Evolutionary conservation across 108 stramenopile species (phyloP), one percentile per base, ranked within the genome.

Genomic region (Skeletonema grethae): DNA sequence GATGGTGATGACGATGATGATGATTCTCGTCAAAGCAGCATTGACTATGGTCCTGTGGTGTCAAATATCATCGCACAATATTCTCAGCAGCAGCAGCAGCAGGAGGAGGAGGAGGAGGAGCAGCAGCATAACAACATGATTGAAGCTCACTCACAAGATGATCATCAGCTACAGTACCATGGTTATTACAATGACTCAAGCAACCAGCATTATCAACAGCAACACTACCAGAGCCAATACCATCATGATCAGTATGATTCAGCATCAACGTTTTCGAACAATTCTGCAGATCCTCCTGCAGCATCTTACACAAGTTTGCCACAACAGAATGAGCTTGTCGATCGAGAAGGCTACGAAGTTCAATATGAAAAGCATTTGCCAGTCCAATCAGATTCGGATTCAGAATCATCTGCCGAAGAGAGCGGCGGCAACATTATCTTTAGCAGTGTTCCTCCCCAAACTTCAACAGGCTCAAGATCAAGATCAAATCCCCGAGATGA

Each of bases 271-370:
- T 35, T 15, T 18, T 35, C 60, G 30, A 59, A 34, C 34, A 60
- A 67, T 38, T 80, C 79, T n/a, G 58, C 67, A 32, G 79, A 80
- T 36, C 79, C 79, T 61, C 79, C 79, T 45, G 79, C 79, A 28
- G 72, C 79, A 28, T 80, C 79, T 18, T 80, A 80, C 48, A 41
- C 39, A 61, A 46, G 68, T 46, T 53, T 80, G 8, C 56, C 79
- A 30, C 38, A 29, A 28, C 22, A 55, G 15, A 64, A 68, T 36
- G 53, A 69, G 32, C 13, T 53, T 16, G 31, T 9, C 55, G 35
- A 30, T 32, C 25, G 15, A 50, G 55, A 29, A 11, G 32, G 53
- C 28, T 59, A 70, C 57, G 53, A 59, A 30, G 69, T 28, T 31
- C 57, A 70, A 10, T 35, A 64, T 28, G 63, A 64, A 11, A 28